phyloP scores from a whole-genome alignment of 106 monocot species.

The Iris macrosiphon region DNA sequence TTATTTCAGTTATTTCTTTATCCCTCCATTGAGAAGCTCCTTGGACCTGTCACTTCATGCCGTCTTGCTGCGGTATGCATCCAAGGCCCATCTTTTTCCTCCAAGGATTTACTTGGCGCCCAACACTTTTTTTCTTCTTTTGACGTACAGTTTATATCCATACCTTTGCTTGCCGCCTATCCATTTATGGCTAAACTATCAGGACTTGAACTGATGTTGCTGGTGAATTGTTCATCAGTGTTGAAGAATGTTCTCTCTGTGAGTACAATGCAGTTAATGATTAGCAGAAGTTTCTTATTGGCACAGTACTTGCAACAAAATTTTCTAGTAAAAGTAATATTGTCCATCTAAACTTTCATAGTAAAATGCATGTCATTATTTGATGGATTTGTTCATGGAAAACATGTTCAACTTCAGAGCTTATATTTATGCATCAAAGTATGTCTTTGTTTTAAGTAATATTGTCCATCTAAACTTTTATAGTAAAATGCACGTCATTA shows the following conservation, averaged over 20 bases:
- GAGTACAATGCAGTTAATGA: slow-evolving; percentile 44
- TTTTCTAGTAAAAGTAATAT: no score
- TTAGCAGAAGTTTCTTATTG: no score
- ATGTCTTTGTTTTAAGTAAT: no score
- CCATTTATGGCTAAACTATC: slow-evolving; percentile 59
- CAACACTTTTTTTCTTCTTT: neutral
- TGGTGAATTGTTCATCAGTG: slow-evolving; percentile 56
- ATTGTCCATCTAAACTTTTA: no score
- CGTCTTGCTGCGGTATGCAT: slow-evolving; percentile 51
- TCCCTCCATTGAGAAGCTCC: slow-evolving; percentile 26
- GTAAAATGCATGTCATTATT: no score
- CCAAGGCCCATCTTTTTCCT: neutral
- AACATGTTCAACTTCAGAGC: no score
- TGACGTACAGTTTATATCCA: slow-evolving; percentile 45
- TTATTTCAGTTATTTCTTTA: slow-evolving; percentile 44
- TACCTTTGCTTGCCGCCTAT: slow-evolving; percentile 54
- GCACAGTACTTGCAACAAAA: no score
- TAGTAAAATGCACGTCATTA: no score
- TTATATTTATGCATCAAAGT: no score
- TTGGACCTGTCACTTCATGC: slow-evolving; percentile 34
- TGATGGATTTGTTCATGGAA: no score
- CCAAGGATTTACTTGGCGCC: neutral
- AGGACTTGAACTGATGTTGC: slow-evolving; percentile 39
- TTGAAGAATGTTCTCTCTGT: slow-evolving; percentile 66
- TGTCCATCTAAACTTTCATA: no score